These are phyloP conservation scores for Boletus sp. DNA, from an alignment of 768 basidiomycete genomes.

Conservation along the genomic window DNA sequence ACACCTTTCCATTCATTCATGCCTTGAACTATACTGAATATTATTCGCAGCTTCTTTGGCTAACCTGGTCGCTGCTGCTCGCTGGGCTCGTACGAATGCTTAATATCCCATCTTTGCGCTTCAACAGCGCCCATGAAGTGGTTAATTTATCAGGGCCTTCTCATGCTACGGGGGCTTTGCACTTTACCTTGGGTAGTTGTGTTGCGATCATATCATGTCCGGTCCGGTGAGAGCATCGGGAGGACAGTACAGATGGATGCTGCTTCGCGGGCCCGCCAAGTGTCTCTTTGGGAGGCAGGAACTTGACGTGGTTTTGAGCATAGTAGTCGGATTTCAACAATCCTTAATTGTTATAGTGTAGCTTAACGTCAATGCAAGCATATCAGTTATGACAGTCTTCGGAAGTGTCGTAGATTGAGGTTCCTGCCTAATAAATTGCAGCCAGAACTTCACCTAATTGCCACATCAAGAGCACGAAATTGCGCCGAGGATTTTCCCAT, in stretches of 20 bases:
- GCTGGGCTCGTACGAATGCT: constrained; percentile 85
- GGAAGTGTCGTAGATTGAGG: background rate
- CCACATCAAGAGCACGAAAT: too few species aligned
- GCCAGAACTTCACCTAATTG: background rate
- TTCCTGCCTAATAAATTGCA: too few species aligned
- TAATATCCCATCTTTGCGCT: constrained; percentile 65
- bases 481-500: too few species aligned
- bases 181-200: constrained; percentile 59
- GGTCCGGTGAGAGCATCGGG: constrained; percentile 19
- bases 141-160: constrained; percentile 52
- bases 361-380: constrained; percentile 10
- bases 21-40: constrained; percentile 5
- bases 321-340: constrained; percentile 80
- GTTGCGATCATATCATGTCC: constrained; percentile 31
- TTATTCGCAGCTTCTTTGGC: constrained; percentile 57
- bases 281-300: constrained; percentile 28
- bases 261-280: constrained; percentile 26
- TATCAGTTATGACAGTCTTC: background rate
- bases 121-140: constrained; percentile 85
- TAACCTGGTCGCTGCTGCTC: constrained; percentile 89
- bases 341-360: constrained; percentile 44
- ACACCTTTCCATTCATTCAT: constrained; percentile 9
- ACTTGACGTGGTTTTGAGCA: constrained; percentile 34
- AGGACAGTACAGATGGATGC: constrained; percentile 17
- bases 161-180: constrained; percentile 30